Evolutionary conservation across 1,284 basidiomycete species (phyloP), one percentile per base, ranked within the genome.

Genomic region (Tilletia caries): DNA sequence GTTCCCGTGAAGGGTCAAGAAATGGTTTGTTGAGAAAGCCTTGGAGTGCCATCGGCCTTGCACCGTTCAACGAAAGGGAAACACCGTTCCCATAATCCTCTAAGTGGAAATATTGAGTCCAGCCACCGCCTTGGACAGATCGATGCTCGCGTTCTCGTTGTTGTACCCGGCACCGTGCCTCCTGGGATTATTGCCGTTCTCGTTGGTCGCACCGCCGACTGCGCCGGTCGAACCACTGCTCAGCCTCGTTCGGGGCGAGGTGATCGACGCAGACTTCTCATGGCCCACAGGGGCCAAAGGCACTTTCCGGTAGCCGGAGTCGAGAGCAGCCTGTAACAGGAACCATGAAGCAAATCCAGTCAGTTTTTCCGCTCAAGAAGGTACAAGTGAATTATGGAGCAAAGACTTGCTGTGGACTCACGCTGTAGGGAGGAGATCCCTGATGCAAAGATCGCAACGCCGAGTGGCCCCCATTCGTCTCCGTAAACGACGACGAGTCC

Each of bases 41-140:
- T 50, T 50, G 48, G 18, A 50, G 10, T 50, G 48, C 20, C 48
- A 6, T 6, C 37, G 15, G 8, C 37, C 37, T 10, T 41, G 37
- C 15, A 41, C 37, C 37, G 10, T 6, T 41, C 37, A 15, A 41
- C 37, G 37, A 41, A 41, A 15, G 15, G 15, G 37, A 15, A 41
- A 41, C 8, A 15, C 37, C 37, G 37, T n/a, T n/a, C n/a, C n/a
- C n/a, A n/a, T 41, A 41, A 41, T 41, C 48, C 48, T 50, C 48
- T 62, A 62, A 6, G 58, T 62, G 58, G 58, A 62, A 23, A 62
- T 62, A 29, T 62, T 62, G 29, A 62, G 58, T 32, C 58, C 58
- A 2, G 32, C 58, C 29, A 62, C 32, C 2, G 58, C 58, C 18
- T 15, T 13, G 27, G 58, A 62, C 32, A 62, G 58, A 29, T 62